Evolutionary conservation across 2,329 filamentous ascomycete species (phyloP), one percentile per base, ranked within the genome.

Genomic region (Hansfordia pulvinata): DNA sequence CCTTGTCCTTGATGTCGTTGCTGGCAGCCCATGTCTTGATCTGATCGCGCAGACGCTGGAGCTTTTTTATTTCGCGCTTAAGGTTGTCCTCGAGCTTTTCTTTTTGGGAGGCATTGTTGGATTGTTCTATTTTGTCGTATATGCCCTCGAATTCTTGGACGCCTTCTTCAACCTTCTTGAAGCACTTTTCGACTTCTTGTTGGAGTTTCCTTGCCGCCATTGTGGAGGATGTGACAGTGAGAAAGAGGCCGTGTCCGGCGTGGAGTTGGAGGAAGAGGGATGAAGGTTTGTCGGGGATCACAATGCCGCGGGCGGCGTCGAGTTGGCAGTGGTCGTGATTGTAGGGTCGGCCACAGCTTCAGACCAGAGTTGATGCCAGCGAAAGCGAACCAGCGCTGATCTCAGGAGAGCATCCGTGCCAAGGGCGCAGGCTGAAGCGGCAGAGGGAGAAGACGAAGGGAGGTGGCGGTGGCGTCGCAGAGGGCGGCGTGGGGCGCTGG

Each of bases 1-100:
- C 80, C 67, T 98, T 98, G 65, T 98, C 90, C 67, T 98, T 98
- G 71, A 98, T 93, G 52, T 98, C 90, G 63, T 93, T 93, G 58
- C 83, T 86, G 31, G 85, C 82, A 3, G 88, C 86, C 90, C 90
- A 98, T 68, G 88, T 92, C 64, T 98, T 98, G 64, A 98, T 96
- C 64, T 96, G 90, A 55, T 98, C 90, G 48, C 90, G 80, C 54
- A 90, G 77, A 45, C 90, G 73, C 58, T 98, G 90, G 30, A 98
- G 75, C 69, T 98, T 98, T 76, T 98, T 98, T 70, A 96, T 96
- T 61, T 98, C 90, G 51, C 90, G 84, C 64, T 98, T 98, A 41
- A 98, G 69, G 51, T 90, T 84, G 59, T 98, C 90, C 56, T 98
- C 90, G 27, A 93, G 73, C 63, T 96, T 98, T 59, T 96, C 90